Evolutionary conservation across 768 basidiomycete species (phyloP), one percentile per base, ranked within the genome.

Genomic region (Strobilomyces echinocephalus): DNA sequence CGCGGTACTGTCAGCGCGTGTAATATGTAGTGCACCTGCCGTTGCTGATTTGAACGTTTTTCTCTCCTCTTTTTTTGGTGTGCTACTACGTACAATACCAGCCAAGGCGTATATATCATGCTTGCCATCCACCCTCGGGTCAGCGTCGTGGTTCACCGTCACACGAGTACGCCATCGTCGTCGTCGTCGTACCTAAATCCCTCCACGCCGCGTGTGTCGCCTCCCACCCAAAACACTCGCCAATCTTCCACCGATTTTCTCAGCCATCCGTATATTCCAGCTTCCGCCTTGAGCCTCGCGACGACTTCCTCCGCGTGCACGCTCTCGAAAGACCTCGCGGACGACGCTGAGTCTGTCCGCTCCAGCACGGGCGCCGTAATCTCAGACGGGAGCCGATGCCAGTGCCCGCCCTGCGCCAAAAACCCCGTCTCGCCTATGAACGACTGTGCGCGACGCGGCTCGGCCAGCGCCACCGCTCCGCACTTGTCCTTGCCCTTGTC

Each of bases 171-270:
- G 28, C 64, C 62, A 33, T 72, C 68, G 12, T 69, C 69, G 30
- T 71, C 70, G 6, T 68, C 68, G 24, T 50, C 44, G 10, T 44
- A 6, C 20, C 15, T 28, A 15, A 15, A 26, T 26, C 46, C 53
- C 61, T 68, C 57, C 59, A 66, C 57, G 15, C 62, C 69, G 50
- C 51, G 70, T 35, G 64, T 69, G 59, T 72, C 72, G 20, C 87
- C 87, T 0, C 90, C 90, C 10, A 91, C 70, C 90, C 90, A 93
- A 63, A 92, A 84, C 12, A 92, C 79, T 20, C 90, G 74, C 79
- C 83, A 93, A 62, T 93, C 90, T 50, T 83, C 80, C 4, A 74
- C 56, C 15, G 85, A 89, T 62, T 85, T 89, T 60, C 81, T 72
- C 69, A 82, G 77, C 89, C 90, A 91, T 0, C 80, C 89, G 65